Conservation (phyloP, 805 yeast species). For the Danielia oregonensis region DNA sequence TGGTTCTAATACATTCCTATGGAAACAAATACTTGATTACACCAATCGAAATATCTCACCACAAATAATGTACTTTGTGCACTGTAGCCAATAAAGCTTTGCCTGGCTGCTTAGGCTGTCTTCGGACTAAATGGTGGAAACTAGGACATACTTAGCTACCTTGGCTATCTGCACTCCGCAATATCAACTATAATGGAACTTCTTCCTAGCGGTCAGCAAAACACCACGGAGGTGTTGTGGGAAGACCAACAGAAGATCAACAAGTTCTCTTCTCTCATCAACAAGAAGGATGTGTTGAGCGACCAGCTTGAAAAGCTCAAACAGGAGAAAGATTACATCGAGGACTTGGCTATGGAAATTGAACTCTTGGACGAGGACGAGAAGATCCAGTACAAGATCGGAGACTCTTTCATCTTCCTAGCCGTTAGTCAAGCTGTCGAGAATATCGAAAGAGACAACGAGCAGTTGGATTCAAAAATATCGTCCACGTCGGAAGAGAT, state of each 20-base stretch:
- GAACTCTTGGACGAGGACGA: slow-evolving; percentile 81
- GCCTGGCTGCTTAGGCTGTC: too few species aligned
- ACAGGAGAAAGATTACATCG: slow-evolving; percentile 81
- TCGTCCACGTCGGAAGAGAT: slow-evolving; percentile 43
- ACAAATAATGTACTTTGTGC: too few species aligned
- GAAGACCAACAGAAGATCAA: slow-evolving; percentile 89
- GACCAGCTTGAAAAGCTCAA: slow-evolving; percentile 45
- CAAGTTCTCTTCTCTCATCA: slow-evolving; percentile 77
- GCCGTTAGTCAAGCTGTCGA: slow-evolving; percentile 64
- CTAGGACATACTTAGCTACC: too few species aligned
- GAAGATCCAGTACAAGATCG: slow-evolving; percentile 69
- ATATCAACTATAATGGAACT: too few species aligned
- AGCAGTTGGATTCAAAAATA: slow-evolving; percentile 48
- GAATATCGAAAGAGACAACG: slow-evolving; percentile 62
- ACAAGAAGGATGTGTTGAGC: slow-evolving; percentile 58
- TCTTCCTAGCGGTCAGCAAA: slow-evolving; percentile 53
- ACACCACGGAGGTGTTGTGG: slow-evolving; percentile 63
- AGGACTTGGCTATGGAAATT: slow-evolving; percentile 79
- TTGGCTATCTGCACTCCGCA: too few species aligned
- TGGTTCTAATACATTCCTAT: slow-evolving; percentile 35
- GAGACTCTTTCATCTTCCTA: slow-evolving; percentile 73
- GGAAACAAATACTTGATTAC: too few species aligned
- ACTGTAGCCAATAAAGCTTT: too few species aligned
- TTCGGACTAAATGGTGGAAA: too few species aligned
- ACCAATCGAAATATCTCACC: too few species aligned